phyloP scores from a whole-genome alignment of 2,329 filamentous ascomycete genomes.

The Sphaerulina musiva region DNA sequence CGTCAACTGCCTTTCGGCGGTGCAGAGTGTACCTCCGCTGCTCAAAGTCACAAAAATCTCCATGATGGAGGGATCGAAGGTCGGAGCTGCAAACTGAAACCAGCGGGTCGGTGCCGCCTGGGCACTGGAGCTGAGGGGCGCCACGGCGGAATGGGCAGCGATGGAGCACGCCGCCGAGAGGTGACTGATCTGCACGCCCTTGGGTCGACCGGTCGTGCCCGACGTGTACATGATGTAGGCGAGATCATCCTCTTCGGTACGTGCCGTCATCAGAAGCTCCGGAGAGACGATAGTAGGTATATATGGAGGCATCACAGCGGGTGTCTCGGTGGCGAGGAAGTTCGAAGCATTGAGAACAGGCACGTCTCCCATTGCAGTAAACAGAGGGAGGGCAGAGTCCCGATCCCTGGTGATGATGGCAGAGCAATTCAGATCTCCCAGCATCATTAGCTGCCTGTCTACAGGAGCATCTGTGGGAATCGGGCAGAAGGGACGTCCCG shows the following conservation, averaged over 20 bases:
- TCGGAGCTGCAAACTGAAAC: slow-evolving; percentile 12
- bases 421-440: not conserved
- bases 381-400: not conserved
- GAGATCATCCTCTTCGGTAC: not conserved
- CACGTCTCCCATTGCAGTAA: not conserved
- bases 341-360: not conserved
- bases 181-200: slow-evolving; percentile 70
- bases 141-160: not conserved
- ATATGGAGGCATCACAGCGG: not conserved
- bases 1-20: slow-evolving; percentile 41
- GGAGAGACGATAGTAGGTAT: not conserved
- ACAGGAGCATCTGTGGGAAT: not conserved
- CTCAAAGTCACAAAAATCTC: slow-evolving; percentile 36
- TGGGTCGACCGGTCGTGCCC: slow-evolving; percentile 69
- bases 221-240: slow-evolving; percentile 10
- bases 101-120: not conserved
- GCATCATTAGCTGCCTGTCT: not conserved
- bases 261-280: not conserved
- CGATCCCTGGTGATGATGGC: not conserved
- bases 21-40: slow-evolving; percentile 44
- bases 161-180: slow-evolving; percentile 4
- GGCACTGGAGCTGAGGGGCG: not conserved
- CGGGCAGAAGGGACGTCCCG: not conserved
- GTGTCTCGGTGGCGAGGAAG: not conserved
- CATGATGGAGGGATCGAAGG: slow-evolving; percentile 29